phyloP scores from a whole-genome alignment of 163 green algal genomes.

The Chlamydomonas reinhardtii region DNA sequence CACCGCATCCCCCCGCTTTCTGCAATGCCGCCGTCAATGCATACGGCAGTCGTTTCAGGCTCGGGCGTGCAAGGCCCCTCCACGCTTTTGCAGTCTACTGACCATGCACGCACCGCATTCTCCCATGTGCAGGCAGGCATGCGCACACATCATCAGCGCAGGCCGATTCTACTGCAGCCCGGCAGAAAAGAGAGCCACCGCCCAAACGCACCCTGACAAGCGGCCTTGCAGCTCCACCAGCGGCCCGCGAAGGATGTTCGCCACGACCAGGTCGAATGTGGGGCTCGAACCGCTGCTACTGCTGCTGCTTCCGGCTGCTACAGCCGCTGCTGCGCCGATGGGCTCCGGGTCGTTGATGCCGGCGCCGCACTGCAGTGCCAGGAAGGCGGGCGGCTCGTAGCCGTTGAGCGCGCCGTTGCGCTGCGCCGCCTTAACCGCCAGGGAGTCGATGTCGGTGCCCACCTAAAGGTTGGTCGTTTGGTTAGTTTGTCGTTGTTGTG shows the following conservation, averaged over 20 bases:
- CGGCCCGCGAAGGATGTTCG: conserved; percentile 90
- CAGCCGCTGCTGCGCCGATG: neutral
- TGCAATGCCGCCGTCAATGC: no score
- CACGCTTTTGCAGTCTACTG: no score
- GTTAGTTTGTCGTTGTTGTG: no score
- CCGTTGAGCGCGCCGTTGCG: conserved; percentile 84
- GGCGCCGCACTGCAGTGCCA: conserved; percentile 55
- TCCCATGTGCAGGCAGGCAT: no score
- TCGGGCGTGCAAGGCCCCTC: no score
- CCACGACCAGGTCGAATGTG: conserved; percentile 79
- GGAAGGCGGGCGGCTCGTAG: conserved; percentile 51
- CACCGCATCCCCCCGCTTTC: no score
- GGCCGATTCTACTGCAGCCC: no score
- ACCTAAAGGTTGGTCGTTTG: neutral
- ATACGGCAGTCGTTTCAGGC: no score
- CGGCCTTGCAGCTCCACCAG: conserved; percentile 76
- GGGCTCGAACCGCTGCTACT: neutral
- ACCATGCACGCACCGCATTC: no score
- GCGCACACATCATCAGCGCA: no score
- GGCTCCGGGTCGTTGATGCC: conserved; percentile 56
- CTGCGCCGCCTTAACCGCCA: conserved; percentile 72
- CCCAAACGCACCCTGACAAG: conserved; percentile 61
- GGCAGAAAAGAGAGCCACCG: no score
- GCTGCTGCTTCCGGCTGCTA: neutral
- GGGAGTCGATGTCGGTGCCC: conserved; percentile 81